Percentiles rank a stretch among this genome's conserved stretches.
Evolutionary conservation across 371 early-diverging fungal species (phyloP).

Genomic region (Dinochytrium kinnereticum): DNA sequence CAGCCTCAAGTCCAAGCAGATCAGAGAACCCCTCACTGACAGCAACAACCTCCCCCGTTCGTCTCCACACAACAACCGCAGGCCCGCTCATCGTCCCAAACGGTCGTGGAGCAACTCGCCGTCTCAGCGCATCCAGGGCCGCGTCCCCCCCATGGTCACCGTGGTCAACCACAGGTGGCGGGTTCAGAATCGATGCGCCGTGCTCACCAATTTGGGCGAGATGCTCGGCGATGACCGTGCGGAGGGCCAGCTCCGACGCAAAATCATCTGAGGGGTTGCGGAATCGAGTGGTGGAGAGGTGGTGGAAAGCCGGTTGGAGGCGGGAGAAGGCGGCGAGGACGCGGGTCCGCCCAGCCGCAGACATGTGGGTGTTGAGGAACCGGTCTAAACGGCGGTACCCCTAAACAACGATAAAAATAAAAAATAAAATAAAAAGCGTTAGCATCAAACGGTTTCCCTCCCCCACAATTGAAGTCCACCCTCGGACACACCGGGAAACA

Average conservation of each 20-base stretch:
- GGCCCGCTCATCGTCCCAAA: no score
- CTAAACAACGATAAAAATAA: conserved; percentile 2
- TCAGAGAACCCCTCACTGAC: conserved; percentile 4
- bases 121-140: neutral
- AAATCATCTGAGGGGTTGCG: conserved; percentile 4
- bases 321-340: conserved; percentile 1
- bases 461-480: no score
- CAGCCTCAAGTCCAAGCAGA: conserved; percentile 1
- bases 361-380: conserved; percentile 13
- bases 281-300: neutral
- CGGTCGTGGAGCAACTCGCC: neutral
- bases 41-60: conserved; percentile 12
- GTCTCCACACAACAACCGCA: conserved; percentile 9
- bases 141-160: neutral
- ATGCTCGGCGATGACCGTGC: conserved; percentile 6
- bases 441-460: no score
- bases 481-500: no score
- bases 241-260: conserved; percentile 15
- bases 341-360: neutral
- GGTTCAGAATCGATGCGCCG: conserved; percentile 12
- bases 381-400: conserved; percentile 9
- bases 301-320: conserved; percentile 12
- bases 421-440: neutral
- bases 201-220: neutral
- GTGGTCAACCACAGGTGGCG: neutral